Percentiles rank a stretch among this genome's conserved stretches.
Conservation (phyloP, 768 basidiomycete genomes). For the Steccherinum ochraceum region DNA sequence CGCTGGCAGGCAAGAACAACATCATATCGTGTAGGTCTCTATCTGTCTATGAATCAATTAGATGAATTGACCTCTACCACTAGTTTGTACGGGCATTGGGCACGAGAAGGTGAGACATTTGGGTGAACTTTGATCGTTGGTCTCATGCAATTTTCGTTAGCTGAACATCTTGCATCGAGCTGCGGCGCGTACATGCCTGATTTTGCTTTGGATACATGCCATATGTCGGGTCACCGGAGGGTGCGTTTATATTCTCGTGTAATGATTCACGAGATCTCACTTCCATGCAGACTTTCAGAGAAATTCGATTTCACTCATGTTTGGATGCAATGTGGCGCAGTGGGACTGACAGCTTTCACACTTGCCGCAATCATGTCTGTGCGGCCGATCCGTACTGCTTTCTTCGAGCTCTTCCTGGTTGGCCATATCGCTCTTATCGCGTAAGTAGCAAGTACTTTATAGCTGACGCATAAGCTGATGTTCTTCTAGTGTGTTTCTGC, state of each 20-base stretch:
- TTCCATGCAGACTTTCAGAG: conserved; percentile 24
- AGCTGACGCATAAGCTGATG: not conserved
- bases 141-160: conserved; percentile 10
- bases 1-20: conserved; percentile 53
- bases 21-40: conserved; percentile 41
- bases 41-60: too few relatives aligned
- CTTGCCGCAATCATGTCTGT: conserved; percentile 33
- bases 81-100: conserved; percentile 45
- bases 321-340: conserved; percentile 28
- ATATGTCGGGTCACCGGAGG: conserved; percentile 19
- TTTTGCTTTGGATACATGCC: conserved; percentile 41
- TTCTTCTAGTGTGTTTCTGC: conserved; percentile 31
- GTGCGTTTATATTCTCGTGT: conserved; percentile 5
- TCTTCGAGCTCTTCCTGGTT: conserved; percentile 35
- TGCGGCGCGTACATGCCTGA: conserved; percentile 34
- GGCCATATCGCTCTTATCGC: conserved; percentile 17
- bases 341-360: conserved; percentile 26
- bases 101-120: conserved; percentile 48
- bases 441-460: conserved; percentile 11
- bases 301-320: conserved; percentile 29
- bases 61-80: too few relatives aligned
- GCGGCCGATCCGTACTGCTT: conserved; percentile 31
- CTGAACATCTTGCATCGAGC: conserved; percentile 41
- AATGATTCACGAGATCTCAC: not conserved
- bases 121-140: not conserved